Evolutionary conservation across 73 alveolate species (phyloP).

Genomic region (Diophrys appendiculata): DNA sequence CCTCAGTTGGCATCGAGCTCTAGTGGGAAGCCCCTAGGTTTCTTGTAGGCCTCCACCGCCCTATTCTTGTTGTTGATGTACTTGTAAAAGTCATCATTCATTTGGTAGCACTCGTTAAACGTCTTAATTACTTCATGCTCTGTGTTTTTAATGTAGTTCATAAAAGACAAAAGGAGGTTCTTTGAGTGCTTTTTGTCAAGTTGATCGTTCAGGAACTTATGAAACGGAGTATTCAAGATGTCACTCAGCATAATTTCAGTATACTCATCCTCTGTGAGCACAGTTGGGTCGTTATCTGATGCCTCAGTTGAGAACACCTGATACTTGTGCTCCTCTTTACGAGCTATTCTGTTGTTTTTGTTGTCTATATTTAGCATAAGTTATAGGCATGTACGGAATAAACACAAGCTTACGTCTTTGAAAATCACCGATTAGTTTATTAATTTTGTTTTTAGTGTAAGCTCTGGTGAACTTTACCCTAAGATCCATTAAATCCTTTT

Average conservation of each 20-base stretch:
- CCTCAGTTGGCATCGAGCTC: slow-evolving; percentile 19
- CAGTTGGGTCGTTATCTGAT: slow-evolving; percentile 29
- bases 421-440: neutral
- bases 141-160: slow-evolving; percentile 14
- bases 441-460: slow-evolving; percentile 5
- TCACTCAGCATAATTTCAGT: slow-evolving; percentile 16
- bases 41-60: slow-evolving; percentile 21
- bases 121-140: slow-evolving; percentile 20
- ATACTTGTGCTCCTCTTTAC: neutral
- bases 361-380: no score
- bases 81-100: slow-evolving; percentile 1
- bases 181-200: neutral
- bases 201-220: neutral
- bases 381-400: neutral
- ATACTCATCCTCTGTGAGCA: slow-evolving; percentile 28
- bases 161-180: slow-evolving; percentile 2
- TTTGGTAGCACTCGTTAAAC: slow-evolving; percentile 5
- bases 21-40: slow-evolving; percentile 29
- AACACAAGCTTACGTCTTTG: neutral
- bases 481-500: slow-evolving; percentile 7
- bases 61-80: slow-evolving; percentile 1
- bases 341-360: no score
- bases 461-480: slow-evolving; percentile 15
- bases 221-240: slow-evolving; percentile 23
- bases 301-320: slow-evolving; percentile 20